Conservation (phyloP, 495 filamentous ascomycete species). For the Pyronema omphalodes region DNA sequence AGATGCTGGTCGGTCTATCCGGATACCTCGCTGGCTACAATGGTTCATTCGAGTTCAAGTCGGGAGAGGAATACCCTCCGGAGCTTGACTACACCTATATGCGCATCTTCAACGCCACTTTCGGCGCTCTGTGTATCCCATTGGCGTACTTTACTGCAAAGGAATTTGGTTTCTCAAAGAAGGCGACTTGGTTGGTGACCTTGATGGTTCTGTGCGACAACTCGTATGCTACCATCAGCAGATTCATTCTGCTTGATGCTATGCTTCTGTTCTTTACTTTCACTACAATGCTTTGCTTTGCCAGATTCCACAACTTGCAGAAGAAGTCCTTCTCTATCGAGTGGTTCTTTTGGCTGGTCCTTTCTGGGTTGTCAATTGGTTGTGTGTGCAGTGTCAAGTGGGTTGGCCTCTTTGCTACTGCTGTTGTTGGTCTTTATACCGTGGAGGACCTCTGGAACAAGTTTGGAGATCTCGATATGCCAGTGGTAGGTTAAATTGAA, state of each 20-base stretch:
- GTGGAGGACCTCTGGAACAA: constrained; percentile 96
- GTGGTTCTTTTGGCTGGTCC: constrained; percentile 82
- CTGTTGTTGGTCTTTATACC: constrained; percentile 86
- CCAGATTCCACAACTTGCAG: constrained; percentile 78
- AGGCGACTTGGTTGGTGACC: constrained; percentile 84
- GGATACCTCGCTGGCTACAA: constrained; percentile 95
- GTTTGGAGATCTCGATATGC: constrained; percentile 86
- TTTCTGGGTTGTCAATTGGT: constrained; percentile 85
- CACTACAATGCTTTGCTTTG: constrained; percentile 88
- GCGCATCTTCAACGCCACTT: constrained; percentile 91
- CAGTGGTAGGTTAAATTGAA: constrained; percentile 36
- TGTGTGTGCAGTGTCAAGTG: constrained; percentile 95
- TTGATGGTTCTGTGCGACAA: constrained; percentile 97
- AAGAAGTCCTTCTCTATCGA: constrained; percentile 64
- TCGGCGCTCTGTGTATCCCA: constrained; percentile 81
- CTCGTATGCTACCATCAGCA: constrained; percentile 93
- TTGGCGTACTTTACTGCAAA: constrained; percentile 87
- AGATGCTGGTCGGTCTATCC: constrained; percentile 93
- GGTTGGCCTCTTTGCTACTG: constrained; percentile 87
- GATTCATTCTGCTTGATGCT: constrained; percentile 92
- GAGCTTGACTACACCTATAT: constrained; percentile 97
- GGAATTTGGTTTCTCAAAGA: constrained; percentile 67
- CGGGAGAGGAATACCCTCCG: constrained; percentile 80
- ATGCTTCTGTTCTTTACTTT: constrained; percentile 98
- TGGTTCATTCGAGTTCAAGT: constrained; percentile 99